A percentile compares a stretch with the other conserved stretches of the same genome.
phyloP scores from a whole-genome alignment of 2,329 filamentous ascomycete species.

The Cordyceps javanica region DNA sequence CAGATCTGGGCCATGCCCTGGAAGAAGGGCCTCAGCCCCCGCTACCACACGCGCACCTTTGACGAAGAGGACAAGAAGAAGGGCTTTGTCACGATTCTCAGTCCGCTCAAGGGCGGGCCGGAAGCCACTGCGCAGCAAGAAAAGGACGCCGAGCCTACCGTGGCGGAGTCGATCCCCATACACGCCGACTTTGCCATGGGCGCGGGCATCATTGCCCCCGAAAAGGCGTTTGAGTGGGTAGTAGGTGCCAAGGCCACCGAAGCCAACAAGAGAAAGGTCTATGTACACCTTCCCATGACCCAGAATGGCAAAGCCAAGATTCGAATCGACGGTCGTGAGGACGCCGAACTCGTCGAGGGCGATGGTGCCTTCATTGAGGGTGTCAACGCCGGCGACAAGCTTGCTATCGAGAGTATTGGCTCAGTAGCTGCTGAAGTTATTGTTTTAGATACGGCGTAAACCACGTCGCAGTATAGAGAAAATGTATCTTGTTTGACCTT shows the following conservation, averaged over 20 bases:
- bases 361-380: slow-evolving; percentile 72
- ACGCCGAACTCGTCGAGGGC: slow-evolving; percentile 62
- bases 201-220: slow-evolving; percentile 64
- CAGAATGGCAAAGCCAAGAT: slow-evolving; percentile 69
- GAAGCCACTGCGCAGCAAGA: slow-evolving; percentile 59
- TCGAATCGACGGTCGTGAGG: slow-evolving; percentile 58
- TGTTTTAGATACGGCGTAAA: slow-evolving; percentile 57
- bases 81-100: slow-evolving; percentile 68
- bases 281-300: slow-evolving; percentile 75
- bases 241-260: slow-evolving; percentile 54
- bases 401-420: slow-evolving; percentile 61
- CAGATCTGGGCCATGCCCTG: slow-evolving; percentile 87
- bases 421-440: slow-evolving; percentile 65
- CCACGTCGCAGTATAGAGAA: too few relatives aligned
- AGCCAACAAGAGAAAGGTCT: slow-evolving; percentile 62
- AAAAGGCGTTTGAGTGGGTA: slow-evolving; percentile 62
- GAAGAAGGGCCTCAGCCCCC: slow-evolving; percentile 62
- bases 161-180: slow-evolving; percentile 68
- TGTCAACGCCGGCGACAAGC: slow-evolving; percentile 57
- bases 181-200: slow-evolving; percentile 82
- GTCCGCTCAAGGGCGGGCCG: slow-evolving; percentile 61
- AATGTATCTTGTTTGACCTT: background rate
- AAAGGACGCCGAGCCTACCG: slow-evolving; percentile 52
- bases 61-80: slow-evolving; percentile 65
- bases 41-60: slow-evolving; percentile 71